Evolutionary conservation across 306 rosid species (phyloP), one percentile per base, ranked within the genome.

Genomic region (Dalbergia cultrata): DNA sequence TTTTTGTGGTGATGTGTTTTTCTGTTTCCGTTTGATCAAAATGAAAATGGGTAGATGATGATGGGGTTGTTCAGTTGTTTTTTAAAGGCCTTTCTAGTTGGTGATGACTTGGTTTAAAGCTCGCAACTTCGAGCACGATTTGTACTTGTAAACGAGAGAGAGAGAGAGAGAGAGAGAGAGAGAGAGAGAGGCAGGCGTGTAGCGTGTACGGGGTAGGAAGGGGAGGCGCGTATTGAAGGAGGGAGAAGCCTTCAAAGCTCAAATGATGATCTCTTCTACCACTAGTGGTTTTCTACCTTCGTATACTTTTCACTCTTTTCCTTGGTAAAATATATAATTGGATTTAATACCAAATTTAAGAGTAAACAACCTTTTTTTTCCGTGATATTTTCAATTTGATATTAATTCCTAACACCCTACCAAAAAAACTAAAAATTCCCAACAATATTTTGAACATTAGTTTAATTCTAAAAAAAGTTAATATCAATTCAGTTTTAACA

Each of bases 221-320:
- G 17, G 45, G 68, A 67, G 56, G 67, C 58, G 84, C 21, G 84
- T 64, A 52, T 74, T 74, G 75, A 39, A 67, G 76, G 81, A 72
- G 81, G 70, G 72, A 73, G 79, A 83, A 80, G 56, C 14, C 62
- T 81, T 81, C 84, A 87, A 76, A 75, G 74, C 77, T 74, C 52
- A 65, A 83, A 62, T 54, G 60, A 17, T 54, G 60, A 54, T n/a
- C 67, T 72, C 66, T 43, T 72, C 75, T 37, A 7, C 45, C 7
- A 49, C 49, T 50, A 5, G 18, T 17, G 1, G 13, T 1, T 17
- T 26, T 0, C 17, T 4, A 11, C 17, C 56, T 45, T 33, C 1
- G 3, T 37, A 13, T 33, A 33, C 39, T 64, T 63, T 26, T 41
- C 16, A 21, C 22, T 21, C 22, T 21, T 21, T 21, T 21, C 1